phyloP scores from a whole-genome alignment of 345 rosid species.

The Capsella bursapastoris region DNA sequence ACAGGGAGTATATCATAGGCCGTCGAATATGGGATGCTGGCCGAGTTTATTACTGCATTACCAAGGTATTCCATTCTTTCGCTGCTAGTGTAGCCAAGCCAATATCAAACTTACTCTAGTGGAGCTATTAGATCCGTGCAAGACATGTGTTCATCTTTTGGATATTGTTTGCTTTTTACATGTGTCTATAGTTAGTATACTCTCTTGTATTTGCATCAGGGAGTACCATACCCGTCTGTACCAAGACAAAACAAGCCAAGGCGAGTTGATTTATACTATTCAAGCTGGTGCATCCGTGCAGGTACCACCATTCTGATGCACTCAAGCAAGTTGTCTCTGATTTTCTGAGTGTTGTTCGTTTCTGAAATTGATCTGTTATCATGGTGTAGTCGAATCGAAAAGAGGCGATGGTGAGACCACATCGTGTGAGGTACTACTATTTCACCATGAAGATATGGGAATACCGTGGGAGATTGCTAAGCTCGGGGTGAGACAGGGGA shows the following conservation, averaged over 20 bases:
- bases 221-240: conserved; percentile 70
- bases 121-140: neutral
- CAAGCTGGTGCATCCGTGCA: conserved; percentile 95
- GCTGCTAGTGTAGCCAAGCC: conserved; percentile 1
- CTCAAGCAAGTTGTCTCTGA: conserved; percentile 1
- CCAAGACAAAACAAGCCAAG: conserved; percentile 79
- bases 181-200: neutral
- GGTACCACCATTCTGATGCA: conserved; percentile 52
- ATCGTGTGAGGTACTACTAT: conserved; percentile 89
- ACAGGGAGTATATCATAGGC: conserved; percentile 91
- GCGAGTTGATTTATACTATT: conserved; percentile 90
- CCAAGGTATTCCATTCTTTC: conserved; percentile 62
- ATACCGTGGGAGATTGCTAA: conserved; percentile 97
- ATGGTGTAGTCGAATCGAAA: conserved; percentile 79
- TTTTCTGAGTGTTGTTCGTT: neutral
- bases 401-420: conserved; percentile 81
- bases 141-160: neutral
- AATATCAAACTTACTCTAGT: neutral
- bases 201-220: conserved; percentile 54
- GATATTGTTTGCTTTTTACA: neutral
- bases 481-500: conserved; percentile 92
- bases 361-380: conserved; percentile 25
- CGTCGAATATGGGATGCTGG: conserved; percentile 96
- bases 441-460: conserved; percentile 98
- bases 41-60: conserved; percentile 75